Evolutionary conservation across 352 stramenopile species (phyloP).

Genomic region (Pythium dissimile): DNA sequence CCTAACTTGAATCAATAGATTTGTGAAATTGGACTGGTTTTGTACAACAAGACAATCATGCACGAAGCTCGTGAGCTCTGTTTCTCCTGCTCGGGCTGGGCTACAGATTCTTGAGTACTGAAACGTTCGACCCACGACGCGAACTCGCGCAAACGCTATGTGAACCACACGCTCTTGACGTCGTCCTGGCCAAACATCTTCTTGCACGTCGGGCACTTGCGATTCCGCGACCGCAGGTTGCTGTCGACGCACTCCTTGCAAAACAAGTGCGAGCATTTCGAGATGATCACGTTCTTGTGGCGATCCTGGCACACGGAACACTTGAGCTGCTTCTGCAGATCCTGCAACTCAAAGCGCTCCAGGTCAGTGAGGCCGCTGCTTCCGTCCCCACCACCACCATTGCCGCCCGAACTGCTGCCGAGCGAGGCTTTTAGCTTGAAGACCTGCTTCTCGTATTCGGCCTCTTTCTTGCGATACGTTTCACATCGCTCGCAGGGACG

Average conservation of each 20-base stretch:
- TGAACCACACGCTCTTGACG: slow-evolving; percentile 83
- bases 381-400: too few species aligned
- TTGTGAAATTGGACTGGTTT: too few species aligned
- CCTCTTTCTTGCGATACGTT: slow-evolving; percentile 43
- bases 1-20: background rate
- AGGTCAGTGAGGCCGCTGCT: slow-evolving; percentile 68
- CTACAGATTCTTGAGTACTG: too few species aligned
- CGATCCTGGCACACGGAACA: slow-evolving; percentile 84
- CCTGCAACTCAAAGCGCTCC: slow-evolving; percentile 74
- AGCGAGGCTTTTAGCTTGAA: slow-evolving; percentile 30
- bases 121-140: too few species aligned
- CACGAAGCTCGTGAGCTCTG: too few species aligned
- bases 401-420: slow-evolving; percentile 6
- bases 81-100: too few species aligned
- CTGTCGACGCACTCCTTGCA: slow-evolving; percentile 86
- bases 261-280: slow-evolving; percentile 89
- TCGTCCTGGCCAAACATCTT: slow-evolving; percentile 90
- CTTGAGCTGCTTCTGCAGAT: slow-evolving; percentile 82
- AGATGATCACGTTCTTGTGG: slow-evolving; percentile 85
- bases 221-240: slow-evolving; percentile 87
- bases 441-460: slow-evolving; percentile 42
- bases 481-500: slow-evolving; percentile 60
- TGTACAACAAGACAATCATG: too few species aligned
- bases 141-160: too few species aligned
- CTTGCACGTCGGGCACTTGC: slow-evolving; percentile 88